phyloP scores from a whole-genome alignment of 345 rosid genomes.

The Durio zibethinus region DNA sequence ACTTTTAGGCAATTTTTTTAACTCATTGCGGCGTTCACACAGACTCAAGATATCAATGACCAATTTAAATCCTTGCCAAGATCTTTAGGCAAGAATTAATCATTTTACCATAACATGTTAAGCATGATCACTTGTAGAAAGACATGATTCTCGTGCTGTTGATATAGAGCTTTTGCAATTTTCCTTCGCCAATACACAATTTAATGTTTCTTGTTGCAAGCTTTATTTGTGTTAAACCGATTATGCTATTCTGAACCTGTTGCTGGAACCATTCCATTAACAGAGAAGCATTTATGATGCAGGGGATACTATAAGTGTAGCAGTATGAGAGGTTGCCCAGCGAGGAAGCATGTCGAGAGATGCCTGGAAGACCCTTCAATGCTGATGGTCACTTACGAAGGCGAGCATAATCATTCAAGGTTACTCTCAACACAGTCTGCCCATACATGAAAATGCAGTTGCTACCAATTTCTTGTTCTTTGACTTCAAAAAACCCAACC shows the following conservation, averaged over 20 bases:
- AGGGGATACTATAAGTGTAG: constrained; percentile 90
- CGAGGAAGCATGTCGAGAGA: constrained; percentile 85
- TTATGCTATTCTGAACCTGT: background rate
- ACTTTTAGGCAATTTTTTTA: background rate
- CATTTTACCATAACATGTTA: background rate
- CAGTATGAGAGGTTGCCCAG: constrained; percentile 77
- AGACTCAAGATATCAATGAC: background rate
- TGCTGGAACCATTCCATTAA: background rate
- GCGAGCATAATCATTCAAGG: constrained; percentile 73
- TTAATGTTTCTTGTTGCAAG: background rate
- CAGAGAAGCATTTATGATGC: constrained; percentile 17
- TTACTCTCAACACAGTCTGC: constrained; percentile 51
- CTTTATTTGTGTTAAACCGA: background rate
- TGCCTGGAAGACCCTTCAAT: constrained; percentile 70
- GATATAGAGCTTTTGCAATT: background rate
- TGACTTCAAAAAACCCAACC: constrained; percentile 17
- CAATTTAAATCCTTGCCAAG: background rate
- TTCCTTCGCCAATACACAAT: background rate
- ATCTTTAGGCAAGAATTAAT: background rate
- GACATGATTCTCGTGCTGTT: background rate
- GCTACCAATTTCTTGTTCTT: background rate
- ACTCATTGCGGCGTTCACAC: background rate
- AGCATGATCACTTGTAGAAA: background rate
- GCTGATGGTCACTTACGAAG: constrained; percentile 78
- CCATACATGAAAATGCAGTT: constrained; percentile 36